Conservation (phyloP, 805 yeast species). For the Saturnispora quitensis region DNA sequence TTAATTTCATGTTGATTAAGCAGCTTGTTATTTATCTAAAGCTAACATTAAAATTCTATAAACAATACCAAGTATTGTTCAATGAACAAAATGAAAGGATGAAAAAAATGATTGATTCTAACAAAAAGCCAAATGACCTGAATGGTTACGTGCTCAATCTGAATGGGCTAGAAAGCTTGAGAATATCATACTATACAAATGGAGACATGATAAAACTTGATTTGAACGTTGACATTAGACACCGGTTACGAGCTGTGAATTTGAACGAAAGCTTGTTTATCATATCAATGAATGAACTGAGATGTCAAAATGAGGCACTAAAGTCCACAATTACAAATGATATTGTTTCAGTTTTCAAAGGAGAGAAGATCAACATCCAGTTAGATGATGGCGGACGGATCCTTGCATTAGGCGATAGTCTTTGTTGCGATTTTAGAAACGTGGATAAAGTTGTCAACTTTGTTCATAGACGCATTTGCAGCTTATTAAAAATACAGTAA, state of each 20-base stretch:
- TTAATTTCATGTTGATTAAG: constrained; percentile 17
- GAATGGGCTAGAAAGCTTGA: constrained; percentile 19
- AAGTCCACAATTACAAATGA: neutral
- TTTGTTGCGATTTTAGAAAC: constrained; percentile 21
- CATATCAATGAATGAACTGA: constrained; percentile 16
- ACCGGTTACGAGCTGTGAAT: constrained; percentile 13
- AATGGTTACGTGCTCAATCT: constrained; percentile 17
- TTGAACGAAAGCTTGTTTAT: constrained; percentile 18
- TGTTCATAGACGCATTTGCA: constrained; percentile 5
- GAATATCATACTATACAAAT: constrained; percentile 19
- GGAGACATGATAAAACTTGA: constrained; percentile 7
- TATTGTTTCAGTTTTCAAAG: constrained; percentile 15
- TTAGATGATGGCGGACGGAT: constrained; percentile 11
- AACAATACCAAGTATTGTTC: constrained; percentile 13
- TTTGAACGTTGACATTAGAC: constrained; percentile 19
- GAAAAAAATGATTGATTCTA: constrained; percentile 3
- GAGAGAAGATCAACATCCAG: constrained; percentile 11
- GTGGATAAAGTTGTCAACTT: constrained; percentile 11
- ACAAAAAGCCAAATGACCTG: constrained; percentile 14
- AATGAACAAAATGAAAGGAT: constrained; percentile 11
- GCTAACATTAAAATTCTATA: constrained; percentile 24
- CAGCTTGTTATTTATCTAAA: constrained; percentile 23
- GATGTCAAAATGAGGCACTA: neutral
- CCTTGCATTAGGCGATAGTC: constrained; percentile 17
- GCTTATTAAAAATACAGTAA: neutral